Conservation (phyloP, 164 flowering plant genomes). For the Nymphaea colorata region DNA sequence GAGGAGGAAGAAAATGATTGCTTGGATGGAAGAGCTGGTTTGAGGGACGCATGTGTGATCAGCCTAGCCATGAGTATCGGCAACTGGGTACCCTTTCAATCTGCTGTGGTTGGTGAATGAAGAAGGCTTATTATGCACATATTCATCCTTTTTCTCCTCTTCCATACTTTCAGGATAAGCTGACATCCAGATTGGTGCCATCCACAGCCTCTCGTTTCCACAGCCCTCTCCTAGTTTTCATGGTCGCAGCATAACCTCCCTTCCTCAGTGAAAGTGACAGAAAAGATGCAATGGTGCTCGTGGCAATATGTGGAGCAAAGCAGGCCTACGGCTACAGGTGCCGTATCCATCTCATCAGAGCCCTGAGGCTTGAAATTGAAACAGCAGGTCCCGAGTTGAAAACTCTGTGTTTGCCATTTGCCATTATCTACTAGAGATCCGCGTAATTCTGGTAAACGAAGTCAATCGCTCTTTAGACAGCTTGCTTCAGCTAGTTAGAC, state of each 20-base stretch:
- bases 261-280: not conserved
- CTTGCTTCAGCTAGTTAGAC: too few relatives aligned
- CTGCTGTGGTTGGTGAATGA: constrained; percentile 1
- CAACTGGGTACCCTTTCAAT: not conserved
- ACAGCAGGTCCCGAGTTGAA: too few relatives aligned
- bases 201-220: constrained; percentile 38
- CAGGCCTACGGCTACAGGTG: too few relatives aligned
- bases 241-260: not conserved
- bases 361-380: too few relatives aligned
- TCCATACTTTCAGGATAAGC: constrained; percentile 36
- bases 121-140: not conserved
- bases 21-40: constrained; percentile 23
- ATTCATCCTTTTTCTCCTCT: constrained; percentile 2
- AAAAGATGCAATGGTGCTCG: not conserved
- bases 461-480: too few relatives aligned
- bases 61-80: constrained; percentile 40
- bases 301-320: too few relatives aligned
- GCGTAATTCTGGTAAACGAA: too few relatives aligned
- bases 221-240: not conserved
- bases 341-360: too few relatives aligned
- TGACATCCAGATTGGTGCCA: constrained; percentile 21
- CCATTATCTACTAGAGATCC: too few relatives aligned
- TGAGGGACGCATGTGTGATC: constrained; percentile 35
- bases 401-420: too few relatives aligned
- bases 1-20: constrained; percentile 38